A percentile compares a stretch with the other conserved stretches of the same genome.
These are phyloP conservation scores for Penicillium sclerotigenum DNA, from an alignment of 2,329 filamentous ascomycete genomes.

Conservation along the genomic window DNA sequence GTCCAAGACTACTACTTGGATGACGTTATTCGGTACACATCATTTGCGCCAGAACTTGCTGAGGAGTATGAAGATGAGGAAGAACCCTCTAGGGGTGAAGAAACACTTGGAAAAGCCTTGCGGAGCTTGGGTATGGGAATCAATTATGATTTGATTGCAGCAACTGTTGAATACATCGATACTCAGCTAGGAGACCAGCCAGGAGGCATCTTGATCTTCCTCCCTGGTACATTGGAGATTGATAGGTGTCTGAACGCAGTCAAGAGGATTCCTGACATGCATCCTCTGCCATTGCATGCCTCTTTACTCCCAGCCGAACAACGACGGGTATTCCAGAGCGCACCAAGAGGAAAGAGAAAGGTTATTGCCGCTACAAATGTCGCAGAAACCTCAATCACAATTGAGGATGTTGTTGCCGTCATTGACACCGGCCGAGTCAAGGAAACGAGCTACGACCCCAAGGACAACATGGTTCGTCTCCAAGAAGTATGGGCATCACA, in stretches of 20 bases:
- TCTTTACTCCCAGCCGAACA: slow-evolving; percentile 87
- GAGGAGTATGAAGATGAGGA: slow-evolving; percentile 36
- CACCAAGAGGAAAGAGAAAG: slow-evolving; percentile 80
- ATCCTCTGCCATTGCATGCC: slow-evolving; percentile 86
- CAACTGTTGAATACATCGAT: slow-evolving; percentile 79
- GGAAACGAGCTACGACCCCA: slow-evolving; percentile 88
- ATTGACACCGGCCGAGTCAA: slow-evolving; percentile 95
- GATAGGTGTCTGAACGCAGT: slow-evolving; percentile 72
- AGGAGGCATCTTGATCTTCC: slow-evolving; percentile 91
- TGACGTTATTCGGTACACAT: slow-evolving; percentile 76
- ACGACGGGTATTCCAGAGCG: slow-evolving; percentile 73
- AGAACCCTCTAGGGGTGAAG: slow-evolving; percentile 44
- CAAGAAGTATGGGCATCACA: slow-evolving; percentile 93
- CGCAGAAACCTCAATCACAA: slow-evolving; percentile 96
- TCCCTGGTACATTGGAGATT: slow-evolving; percentile 90
- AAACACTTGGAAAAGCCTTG: slow-evolving; percentile 64
- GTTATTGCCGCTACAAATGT: slow-evolving; percentile 95
- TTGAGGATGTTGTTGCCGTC: slow-evolving; percentile 93
- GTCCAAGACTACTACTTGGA: slow-evolving; percentile 89
- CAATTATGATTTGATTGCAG: slow-evolving; percentile 82
- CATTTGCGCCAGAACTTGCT: slow-evolving; percentile 54
- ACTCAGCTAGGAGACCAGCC: slow-evolving; percentile 67
- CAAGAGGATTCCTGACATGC: slow-evolving; percentile 61
- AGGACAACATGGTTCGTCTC: slow-evolving; percentile 89
- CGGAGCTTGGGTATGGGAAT: slow-evolving; percentile 75